Evolutionary conservation across 1,284 basidiomycete genomes (phyloP).

Genomic region (Sphagnurus paluster): DNA sequence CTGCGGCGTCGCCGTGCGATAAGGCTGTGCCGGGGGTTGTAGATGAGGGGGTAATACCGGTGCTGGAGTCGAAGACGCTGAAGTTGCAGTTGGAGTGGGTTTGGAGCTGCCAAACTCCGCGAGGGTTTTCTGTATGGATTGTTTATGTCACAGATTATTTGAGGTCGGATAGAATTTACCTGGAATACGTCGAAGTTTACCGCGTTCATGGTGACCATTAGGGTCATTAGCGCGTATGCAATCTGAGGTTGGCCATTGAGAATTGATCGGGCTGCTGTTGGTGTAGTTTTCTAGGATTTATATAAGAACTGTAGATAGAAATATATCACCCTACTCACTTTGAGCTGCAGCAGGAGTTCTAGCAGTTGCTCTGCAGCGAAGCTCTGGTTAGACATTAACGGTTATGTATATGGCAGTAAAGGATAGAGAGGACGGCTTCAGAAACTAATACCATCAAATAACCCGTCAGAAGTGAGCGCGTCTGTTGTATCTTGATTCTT

Average conservation of each 20-base stretch:
- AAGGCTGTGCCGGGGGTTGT: constrained; percentile 38
- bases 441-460: constrained; percentile 9
- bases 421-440: neutral
- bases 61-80: constrained; percentile 23
- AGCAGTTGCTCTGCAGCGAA: constrained; percentile 58
- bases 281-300: constrained; percentile 62
- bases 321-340: constrained; percentile 39
- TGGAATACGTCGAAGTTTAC: constrained; percentile 73
- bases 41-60: constrained; percentile 50
- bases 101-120: constrained; percentile 33
- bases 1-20: constrained; percentile 45
- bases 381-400: constrained; percentile 32
- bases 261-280: constrained; percentile 64
- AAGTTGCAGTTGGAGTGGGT: constrained; percentile 20
- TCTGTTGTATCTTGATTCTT: too few relatives aligned
- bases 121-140: constrained; percentile 39
- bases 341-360: constrained; percentile 66
- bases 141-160: neutral
- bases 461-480: constrained; percentile 5
- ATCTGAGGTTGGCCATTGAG: constrained; percentile 72
- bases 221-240: constrained; percentile 69
- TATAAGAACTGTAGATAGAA: neutral
- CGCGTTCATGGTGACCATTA: constrained; percentile 75
- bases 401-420: neutral
- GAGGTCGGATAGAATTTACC: constrained; percentile 35